These are phyloP conservation scores for Violaceomyces palustris DNA, from an alignment of 1,284 basidiomycete species.

Conservation along the genomic window DNA sequence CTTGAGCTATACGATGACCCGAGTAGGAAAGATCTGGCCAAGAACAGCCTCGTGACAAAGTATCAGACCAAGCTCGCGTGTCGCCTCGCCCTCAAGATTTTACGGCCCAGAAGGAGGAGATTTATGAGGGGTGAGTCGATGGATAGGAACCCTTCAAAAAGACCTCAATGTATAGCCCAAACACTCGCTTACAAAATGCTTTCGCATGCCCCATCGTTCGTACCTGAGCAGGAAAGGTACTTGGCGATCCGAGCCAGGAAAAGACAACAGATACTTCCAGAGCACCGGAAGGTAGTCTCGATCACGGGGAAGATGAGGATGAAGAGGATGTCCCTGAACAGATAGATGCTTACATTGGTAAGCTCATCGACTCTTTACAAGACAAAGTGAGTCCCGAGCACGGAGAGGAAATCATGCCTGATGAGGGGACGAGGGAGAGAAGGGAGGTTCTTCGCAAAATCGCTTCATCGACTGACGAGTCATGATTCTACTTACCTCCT, in stretches of 20 bases:
- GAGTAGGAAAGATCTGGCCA: slow-evolving; percentile 35
- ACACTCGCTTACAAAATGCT: too few relatives aligned
- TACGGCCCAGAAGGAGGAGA: slow-evolving; percentile 16
- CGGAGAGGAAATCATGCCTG: not conserved
- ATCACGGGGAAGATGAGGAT: slow-evolving; percentile 21
- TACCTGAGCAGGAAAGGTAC: too few relatives aligned
- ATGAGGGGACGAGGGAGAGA: too few relatives aligned
- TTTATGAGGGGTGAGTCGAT: slow-evolving; percentile 1
- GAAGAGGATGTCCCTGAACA: slow-evolving; percentile 74
- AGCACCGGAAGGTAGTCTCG: not conserved
- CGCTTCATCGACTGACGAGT: too few relatives aligned
- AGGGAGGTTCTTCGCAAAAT: not conserved
- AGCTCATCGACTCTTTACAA: slow-evolving; percentile 69
- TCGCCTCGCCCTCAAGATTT: slow-evolving; percentile 40
- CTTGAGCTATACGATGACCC: slow-evolving; percentile 47
- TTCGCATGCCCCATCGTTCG: too few relatives aligned
- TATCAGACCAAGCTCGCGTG: slow-evolving; percentile 45
- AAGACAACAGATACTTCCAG: too few relatives aligned
- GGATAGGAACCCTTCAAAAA: too few relatives aligned
- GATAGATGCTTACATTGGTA: slow-evolving; percentile 70
- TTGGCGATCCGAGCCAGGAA: too few relatives aligned
- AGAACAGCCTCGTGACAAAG: slow-evolving; percentile 33
- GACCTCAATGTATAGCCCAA: too few relatives aligned
- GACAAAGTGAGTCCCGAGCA: slow-evolving; percentile 68
- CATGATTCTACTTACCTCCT: slow-evolving; percentile 7